Percentiles rank a stretch among this genome's conserved stretches.
Evolutionary conservation across 257 asterid species (phyloP).

Genomic region (Scutellaria baicalensis): DNA sequence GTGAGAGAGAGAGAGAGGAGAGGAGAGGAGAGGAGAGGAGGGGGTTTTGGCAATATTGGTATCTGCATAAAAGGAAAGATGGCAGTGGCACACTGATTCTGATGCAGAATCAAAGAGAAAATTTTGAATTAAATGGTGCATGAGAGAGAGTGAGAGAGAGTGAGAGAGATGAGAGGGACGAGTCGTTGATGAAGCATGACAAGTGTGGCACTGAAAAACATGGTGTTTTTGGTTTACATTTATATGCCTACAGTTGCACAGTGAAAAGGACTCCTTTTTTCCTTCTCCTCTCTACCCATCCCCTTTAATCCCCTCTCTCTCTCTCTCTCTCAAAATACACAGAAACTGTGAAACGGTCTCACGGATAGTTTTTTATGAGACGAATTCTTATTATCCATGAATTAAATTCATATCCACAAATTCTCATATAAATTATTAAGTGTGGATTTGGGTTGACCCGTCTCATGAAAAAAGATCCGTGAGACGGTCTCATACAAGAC

Average conservation of each 20-base stretch:
- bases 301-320: too few relatives aligned
- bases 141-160: not conserved
- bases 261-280: not conserved
- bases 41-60: not conserved
- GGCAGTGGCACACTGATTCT: conserved; percentile 45
- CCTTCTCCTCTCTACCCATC: not conserved
- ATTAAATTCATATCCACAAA: too few relatives aligned
- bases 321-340: too few relatives aligned
- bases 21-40: not conserved
- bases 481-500: too few relatives aligned
- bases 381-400: too few relatives aligned
- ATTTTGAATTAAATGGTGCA: not conserved
- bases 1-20: not conserved
- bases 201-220: conserved; percentile 92
- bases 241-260: conserved; percentile 25
- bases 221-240: conserved; percentile 49
- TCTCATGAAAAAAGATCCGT: too few relatives aligned
- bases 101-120: conserved; percentile 8
- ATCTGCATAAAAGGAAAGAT: conserved; percentile 39
- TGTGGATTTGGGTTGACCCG: too few relatives aligned
- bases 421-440: too few relatives aligned
- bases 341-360: too few relatives aligned
- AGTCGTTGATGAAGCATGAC: conserved; percentile 36
- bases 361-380: too few relatives aligned
- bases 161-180: conserved; percentile 51